phyloP scores from a whole-genome alignment of 495 filamentous ascomycete species.

The Lepidopterella palustris region DNA sequence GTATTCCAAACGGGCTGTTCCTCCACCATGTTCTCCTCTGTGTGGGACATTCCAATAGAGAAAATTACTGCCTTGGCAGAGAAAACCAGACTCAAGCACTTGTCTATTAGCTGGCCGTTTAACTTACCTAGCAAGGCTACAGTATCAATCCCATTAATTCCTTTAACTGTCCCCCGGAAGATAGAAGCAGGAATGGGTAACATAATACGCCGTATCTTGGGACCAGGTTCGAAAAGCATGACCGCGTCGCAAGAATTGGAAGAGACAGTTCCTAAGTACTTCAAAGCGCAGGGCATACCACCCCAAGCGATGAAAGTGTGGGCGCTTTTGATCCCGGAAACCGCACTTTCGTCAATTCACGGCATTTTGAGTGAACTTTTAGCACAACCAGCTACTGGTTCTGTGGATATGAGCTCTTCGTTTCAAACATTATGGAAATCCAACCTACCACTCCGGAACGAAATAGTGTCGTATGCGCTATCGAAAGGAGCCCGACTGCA shows the following conservation, averaged over 20 bases:
- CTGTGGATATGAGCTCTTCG: not conserved
- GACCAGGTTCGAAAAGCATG: constrained; percentile 39
- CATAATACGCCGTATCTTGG: constrained; percentile 63
- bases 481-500: constrained; percentile 31
- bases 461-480: constrained; percentile 12
- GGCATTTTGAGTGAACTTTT: not conserved
- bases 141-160: constrained; percentile 41
- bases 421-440: constrained; percentile 12
- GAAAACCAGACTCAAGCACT: constrained; percentile 11
- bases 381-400: not conserved
- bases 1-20: constrained; percentile 64
- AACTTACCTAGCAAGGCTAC: constrained; percentile 7
- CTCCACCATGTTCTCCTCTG: constrained; percentile 53
- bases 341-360: not conserved
- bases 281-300: constrained; percentile 42
- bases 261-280: constrained; percentile 52
- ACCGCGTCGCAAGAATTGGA: constrained; percentile 78
- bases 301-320: constrained; percentile 58
- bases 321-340: constrained; percentile 53
- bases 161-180: constrained; percentile 56
- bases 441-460: constrained; percentile 10
- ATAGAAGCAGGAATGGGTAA: constrained; percentile 72
- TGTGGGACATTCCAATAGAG: constrained; percentile 40
- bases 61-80: not conserved
- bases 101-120: not conserved